A percentile compares a stretch with the other conserved stretches of the same genome.
These are phyloP conservation scores for Mortierella sp. DNA, from an alignment of 371 early-diverging fungal genomes.

Conservation along the genomic window DNA sequence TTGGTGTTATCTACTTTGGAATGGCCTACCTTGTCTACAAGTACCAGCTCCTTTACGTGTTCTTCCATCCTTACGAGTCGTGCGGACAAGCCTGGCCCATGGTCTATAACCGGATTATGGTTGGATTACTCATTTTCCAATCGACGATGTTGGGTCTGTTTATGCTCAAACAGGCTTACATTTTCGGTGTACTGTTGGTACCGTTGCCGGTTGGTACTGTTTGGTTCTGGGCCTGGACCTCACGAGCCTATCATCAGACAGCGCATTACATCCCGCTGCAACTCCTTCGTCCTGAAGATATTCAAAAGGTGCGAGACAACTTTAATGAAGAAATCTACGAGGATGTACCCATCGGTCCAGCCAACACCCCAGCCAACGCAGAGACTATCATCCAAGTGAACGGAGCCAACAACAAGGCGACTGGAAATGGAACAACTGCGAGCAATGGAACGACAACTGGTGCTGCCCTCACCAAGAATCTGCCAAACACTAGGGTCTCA, in stretches of 20 bases:
- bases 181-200: constrained; percentile 56
- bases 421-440: neutral
- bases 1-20: constrained; percentile 80
- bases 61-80: constrained; percentile 86
- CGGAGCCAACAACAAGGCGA: constrained; percentile 9
- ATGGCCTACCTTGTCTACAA: constrained; percentile 82
- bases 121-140: constrained; percentile 87
- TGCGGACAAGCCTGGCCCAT: constrained; percentile 81
- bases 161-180: constrained; percentile 68
- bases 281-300: constrained; percentile 27
- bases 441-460: neutral
- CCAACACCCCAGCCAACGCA: neutral
- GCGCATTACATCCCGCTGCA: constrained; percentile 61
- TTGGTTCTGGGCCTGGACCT: constrained; percentile 65
- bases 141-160: constrained; percentile 82
- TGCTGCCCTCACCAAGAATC: neutral
- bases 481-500: neutral
- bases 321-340: neutral
- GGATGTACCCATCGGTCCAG: neutral
- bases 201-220: constrained; percentile 65
- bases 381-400: neutral
- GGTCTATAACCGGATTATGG: constrained; percentile 80
- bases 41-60: constrained; percentile 85
- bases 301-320: neutral
- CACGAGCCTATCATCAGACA: constrained; percentile 63